Base-by-base conservation (phyloP, 148 eudicot species). In the Hydrangea macrophylla region DNA sequence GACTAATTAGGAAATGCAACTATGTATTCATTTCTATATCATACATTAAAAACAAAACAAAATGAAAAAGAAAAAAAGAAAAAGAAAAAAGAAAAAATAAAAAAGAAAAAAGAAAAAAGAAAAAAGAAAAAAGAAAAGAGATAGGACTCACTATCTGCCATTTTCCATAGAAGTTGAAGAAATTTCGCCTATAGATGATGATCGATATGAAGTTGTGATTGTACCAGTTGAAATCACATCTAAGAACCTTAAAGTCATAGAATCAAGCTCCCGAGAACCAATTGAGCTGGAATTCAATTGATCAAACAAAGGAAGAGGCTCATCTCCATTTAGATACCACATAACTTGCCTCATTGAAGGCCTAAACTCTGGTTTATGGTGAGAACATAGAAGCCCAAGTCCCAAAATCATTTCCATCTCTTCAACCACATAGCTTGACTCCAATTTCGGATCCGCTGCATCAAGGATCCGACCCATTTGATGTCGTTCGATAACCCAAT, bases 351-450 rank as follows among this genome's bases (percentile, higher is more conserved):
- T 69, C 77, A 72, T 75, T 2, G 60, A 57, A 7, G 83, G 83
- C 73, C 83, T 68, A 1, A 73, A 57, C 15, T 62, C 73, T 15
- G 69, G 33, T 36, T 54, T 68, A 0, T 62, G 73, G 27, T 71
- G 76, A 2, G 79, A 75, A 33, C 75, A 76, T 2, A 76, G 44
- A 24, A 76, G 67, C 25, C 80, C 80, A 12, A 76, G 51, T 24
- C 75, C 74, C 67, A 75, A 45, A 11, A 79, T 62, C 70, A 75
- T 18, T 35, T 79, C 79, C 62, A 75, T 60, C 44, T 79, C 83
- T 22, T 72, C 59, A 6, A 59, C 59, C 18, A 5, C 73, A 9
- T 67, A 68, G 1, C 0, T 13, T 0, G 70, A 63, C 15, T 45
- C 39, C 50, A 79, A 9, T 8, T 36, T 68, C 0, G 20, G 62